Conservation (phyloP, 306 rosid species). For the Medicago lupulina region DNA sequence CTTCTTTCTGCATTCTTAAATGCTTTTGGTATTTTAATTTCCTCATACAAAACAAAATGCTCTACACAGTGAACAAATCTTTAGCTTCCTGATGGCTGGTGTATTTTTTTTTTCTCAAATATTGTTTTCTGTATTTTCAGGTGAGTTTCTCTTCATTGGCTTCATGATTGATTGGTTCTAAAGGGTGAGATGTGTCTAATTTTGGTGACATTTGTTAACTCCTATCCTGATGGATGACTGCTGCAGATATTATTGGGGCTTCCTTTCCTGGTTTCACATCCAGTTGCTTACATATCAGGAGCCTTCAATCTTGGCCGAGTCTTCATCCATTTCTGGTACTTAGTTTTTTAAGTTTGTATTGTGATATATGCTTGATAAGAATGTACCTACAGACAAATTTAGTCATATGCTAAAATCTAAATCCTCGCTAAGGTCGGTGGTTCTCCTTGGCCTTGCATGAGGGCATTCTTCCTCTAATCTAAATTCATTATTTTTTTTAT, state of each 20-base stretch:
- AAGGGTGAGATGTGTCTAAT: slow-evolving; percentile 49
- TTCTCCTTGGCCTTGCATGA: background rate
- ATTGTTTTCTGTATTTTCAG: slow-evolving; percentile 50
- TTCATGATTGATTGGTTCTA: slow-evolving; percentile 42
- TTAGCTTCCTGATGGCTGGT: slow-evolving; percentile 46
- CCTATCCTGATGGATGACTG: slow-evolving; percentile 53
- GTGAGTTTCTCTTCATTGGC: slow-evolving; percentile 71
- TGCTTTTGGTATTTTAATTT: slow-evolving; percentile 25
- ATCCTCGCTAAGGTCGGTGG: background rate
- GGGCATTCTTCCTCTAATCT: background rate
- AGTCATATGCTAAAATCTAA: background rate
- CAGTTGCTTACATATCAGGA: slow-evolving; percentile 78
- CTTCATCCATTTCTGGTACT: slow-evolving; percentile 95
- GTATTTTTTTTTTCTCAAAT: slow-evolving; percentile 37
- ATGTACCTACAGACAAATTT: slow-evolving; percentile 23
- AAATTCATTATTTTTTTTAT: background rate
- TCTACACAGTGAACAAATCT: slow-evolving; percentile 40
- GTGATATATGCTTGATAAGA: slow-evolving; percentile 37
- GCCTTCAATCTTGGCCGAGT: slow-evolving; percentile 97
- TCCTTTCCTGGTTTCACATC: slow-evolving; percentile 81
- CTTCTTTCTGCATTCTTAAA: slow-evolving; percentile 1
- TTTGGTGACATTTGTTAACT: slow-evolving; percentile 48
- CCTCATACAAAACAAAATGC: slow-evolving; percentile 33
- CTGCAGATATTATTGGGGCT: slow-evolving; percentile 85
- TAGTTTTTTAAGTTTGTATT: slow-evolving; percentile 23